Percentiles rank a stretch among this genome's conserved stretches.
Conservation (phyloP, 2,329 filamentous ascomycete species). For the Tolypocladium amazonense region DNA sequence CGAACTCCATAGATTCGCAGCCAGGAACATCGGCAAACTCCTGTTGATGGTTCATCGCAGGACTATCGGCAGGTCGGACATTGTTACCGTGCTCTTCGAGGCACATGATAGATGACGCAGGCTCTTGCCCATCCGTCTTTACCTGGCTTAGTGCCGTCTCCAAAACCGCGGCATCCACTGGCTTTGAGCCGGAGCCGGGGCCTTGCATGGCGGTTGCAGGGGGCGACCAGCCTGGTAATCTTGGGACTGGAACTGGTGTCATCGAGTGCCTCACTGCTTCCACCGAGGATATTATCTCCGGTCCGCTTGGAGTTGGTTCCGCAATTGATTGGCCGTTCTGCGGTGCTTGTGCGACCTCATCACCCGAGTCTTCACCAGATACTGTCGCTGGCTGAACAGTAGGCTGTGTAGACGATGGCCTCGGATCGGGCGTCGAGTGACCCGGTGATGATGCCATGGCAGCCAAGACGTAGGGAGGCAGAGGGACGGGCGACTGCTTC, state of each 20-base stretch:
- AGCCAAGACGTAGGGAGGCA: conserved; percentile 32
- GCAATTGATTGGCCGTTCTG: background rate
- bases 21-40: conserved; percentile 31
- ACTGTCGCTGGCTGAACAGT: background rate
- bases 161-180: background rate
- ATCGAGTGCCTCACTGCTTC: conserved; percentile 9
- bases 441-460: conserved; percentile 22
- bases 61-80: background rate
- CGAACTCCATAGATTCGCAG: conserved; percentile 33
- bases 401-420: background rate
- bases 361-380: background rate
- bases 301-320: background rate
- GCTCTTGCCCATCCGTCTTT: background rate
- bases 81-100: background rate
- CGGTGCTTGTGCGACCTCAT: background rate
- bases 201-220: background rate
- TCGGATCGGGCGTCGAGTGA: conserved; percentile 1
- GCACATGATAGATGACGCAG: background rate
- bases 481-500: conserved; percentile 32
- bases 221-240: conserved; percentile 6
- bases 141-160: background rate
- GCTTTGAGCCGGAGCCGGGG: background rate
- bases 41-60: conserved; percentile 8
- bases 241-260: conserved; percentile 22
- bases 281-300: background rate